Evolutionary conservation across 2,329 filamentous ascomycete species (phyloP).

Genomic region (Ceratocystiopsis sp.): DNA sequence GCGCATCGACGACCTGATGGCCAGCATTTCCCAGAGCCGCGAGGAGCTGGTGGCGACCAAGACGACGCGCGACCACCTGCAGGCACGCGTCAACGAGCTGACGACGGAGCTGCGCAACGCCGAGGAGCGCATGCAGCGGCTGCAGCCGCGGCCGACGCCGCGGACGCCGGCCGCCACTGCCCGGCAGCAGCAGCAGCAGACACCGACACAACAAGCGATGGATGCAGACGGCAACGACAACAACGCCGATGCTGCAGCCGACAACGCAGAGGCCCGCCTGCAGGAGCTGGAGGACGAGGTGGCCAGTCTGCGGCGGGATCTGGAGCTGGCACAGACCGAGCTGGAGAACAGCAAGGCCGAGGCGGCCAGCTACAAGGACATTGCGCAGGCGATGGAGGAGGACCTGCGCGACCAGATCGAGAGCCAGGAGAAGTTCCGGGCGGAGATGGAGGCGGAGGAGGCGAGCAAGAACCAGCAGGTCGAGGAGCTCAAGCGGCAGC

Average conservation of each 20-base stretch:
- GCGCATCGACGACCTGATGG: conserved; percentile 79
- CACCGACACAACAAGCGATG: neutral
- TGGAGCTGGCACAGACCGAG: conserved; percentile 66
- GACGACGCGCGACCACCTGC: conserved; percentile 76
- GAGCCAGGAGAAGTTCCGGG: conserved; percentile 71
- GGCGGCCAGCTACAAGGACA: conserved; percentile 72
- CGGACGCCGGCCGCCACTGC: conserved; percentile 23
- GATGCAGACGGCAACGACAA: conserved; percentile 25
- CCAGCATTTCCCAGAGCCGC: conserved; percentile 60
- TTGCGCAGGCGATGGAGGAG: conserved; percentile 78
- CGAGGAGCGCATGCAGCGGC: conserved; percentile 67
- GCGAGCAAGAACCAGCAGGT: conserved; percentile 66
- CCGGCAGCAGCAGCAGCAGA: conserved; percentile 24
- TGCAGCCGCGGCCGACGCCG: conserved; percentile 63
- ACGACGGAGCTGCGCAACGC: conserved; percentile 75
- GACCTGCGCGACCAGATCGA: conserved; percentile 63
- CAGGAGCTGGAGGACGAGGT: conserved; percentile 75
- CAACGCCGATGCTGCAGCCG: conserved; percentile 25
- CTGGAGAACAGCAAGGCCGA: conserved; percentile 67
- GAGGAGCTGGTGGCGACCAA: conserved; percentile 78
- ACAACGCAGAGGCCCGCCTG: conserved; percentile 29
- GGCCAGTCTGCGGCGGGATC: conserved; percentile 69
- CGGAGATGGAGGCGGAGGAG: conserved; percentile 63
- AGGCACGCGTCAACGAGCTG: conserved; percentile 75
- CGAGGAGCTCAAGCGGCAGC: conserved; percentile 62